Percentiles rank a stretch among this genome's conserved stretches.
These are phyloP conservation scores for Gnomoniopsis sp. DNA, from an alignment of 2,329 filamentous ascomycete genomes.

Conservation along the genomic window DNA sequence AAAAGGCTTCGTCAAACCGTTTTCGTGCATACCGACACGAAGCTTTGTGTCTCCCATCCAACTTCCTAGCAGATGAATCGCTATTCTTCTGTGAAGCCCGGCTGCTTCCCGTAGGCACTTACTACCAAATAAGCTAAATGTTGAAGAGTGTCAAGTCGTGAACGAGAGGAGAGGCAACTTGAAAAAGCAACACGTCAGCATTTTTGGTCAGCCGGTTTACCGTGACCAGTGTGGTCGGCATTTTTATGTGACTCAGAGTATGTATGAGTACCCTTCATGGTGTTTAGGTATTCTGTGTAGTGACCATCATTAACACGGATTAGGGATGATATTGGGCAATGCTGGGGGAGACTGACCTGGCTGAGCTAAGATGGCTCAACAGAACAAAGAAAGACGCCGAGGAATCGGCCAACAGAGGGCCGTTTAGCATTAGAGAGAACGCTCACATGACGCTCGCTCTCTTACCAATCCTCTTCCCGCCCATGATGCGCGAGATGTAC, in stretches of 20 bases:
- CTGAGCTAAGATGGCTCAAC: not conserved
- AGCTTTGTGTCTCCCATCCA: not conserved
- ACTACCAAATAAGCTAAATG: not conserved
- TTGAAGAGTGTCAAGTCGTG: not conserved
- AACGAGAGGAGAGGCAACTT: not conserved
- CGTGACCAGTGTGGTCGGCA: not conserved
- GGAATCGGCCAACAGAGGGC: not conserved
- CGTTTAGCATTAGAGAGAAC: not conserved
- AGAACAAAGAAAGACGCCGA: not conserved
- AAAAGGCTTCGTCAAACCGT: not conserved
- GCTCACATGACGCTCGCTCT: slow-evolving; percentile 5
- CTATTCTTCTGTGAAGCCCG: not conserved
- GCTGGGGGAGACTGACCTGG: not conserved
- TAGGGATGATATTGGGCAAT: not conserved
- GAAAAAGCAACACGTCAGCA: not conserved
- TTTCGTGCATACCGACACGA: not conserved
- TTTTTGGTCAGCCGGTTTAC: not conserved
- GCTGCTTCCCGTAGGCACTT: not conserved
- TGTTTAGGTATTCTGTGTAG: not conserved
- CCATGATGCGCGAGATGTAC: slow-evolving; percentile 12
- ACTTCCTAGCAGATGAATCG: not conserved
- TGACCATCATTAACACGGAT: not conserved
- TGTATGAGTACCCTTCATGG: too few relatives aligned
- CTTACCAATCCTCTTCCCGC: slow-evolving; percentile 14
- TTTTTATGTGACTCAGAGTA: not conserved